phyloP scores from a whole-genome alignment of 2,329 filamentous ascomycete species.

The Pyricularia sp. region DNA sequence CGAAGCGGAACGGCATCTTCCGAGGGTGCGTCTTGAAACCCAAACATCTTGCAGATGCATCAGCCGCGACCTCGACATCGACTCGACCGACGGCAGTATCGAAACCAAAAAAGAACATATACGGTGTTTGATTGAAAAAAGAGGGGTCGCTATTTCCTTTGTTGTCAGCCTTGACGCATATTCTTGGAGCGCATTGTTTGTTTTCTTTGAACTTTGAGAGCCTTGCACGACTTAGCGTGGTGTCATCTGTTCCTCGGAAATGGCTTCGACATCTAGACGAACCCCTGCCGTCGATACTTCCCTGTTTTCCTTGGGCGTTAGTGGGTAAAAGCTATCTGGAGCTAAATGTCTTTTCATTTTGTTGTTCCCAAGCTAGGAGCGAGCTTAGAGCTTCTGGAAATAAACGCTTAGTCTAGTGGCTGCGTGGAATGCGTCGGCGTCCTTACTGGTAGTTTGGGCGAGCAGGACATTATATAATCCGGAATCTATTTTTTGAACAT shows the following conservation, averaged over 20 bases:
- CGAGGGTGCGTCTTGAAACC: not conserved
- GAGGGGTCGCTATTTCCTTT: not conserved
- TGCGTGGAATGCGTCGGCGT: not conserved
- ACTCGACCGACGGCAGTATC: not conserved
- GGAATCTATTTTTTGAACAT: not conserved
- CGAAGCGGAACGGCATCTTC: not conserved
- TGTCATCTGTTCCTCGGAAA: not conserved
- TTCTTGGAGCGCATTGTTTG: not conserved
- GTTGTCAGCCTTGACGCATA: not conserved
- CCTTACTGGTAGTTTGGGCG: not conserved
- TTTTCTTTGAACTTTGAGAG: not conserved
- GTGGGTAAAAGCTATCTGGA: not conserved
- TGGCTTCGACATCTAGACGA: not conserved
- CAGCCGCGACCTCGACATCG: not conserved
- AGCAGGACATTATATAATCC: not conserved
- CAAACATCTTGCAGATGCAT: not conserved
- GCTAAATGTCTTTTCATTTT: not conserved
- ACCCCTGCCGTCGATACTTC: not conserved
- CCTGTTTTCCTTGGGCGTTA: not conserved
- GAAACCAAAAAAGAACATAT: not conserved
- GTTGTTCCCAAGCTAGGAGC: not conserved
- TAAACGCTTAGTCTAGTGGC: not conserved
- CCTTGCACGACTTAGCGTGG: not conserved
- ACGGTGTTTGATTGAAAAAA: not conserved
- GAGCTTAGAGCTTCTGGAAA: not conserved